Evolutionary conservation across 1,139 yeast genomes (phyloP).

Genomic region (Suhomyces anneliseae): DNA sequence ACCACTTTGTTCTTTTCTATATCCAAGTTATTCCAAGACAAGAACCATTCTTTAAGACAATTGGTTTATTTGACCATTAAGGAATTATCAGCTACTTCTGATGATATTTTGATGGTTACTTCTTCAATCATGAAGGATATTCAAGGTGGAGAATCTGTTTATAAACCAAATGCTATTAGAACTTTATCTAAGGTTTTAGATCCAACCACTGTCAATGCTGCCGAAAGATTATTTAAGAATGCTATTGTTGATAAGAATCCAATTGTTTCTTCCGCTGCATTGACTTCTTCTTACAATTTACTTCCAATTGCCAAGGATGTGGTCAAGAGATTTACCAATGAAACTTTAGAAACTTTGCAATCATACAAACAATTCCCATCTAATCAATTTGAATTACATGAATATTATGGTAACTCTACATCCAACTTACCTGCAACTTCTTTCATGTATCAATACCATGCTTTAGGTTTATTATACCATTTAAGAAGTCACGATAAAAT

Average conservation of each 20-base stretch:
- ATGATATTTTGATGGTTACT: conserved; percentile 95
- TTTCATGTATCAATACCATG: conserved; percentile 91
- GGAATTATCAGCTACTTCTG: conserved; percentile 80
- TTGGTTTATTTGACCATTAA: conserved; percentile 91
- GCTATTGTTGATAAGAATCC: conserved; percentile 93
- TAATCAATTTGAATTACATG: conserved; percentile 54
- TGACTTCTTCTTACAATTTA: conserved; percentile 85
- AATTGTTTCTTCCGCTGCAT: conserved; percentile 86
- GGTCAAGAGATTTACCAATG: conserved; percentile 90
- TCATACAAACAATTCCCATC: conserved; percentile 69
- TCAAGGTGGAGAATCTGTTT: conserved; percentile 81
- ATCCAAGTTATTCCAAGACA: conserved; percentile 92
- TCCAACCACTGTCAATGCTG: conserved; percentile 88
- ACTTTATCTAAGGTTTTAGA: conserved; percentile 89
- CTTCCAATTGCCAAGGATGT: conserved; percentile 89
- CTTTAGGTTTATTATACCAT: conserved; percentile 85
- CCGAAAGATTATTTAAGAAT: conserved; percentile 89
- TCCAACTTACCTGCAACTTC: conserved; percentile 64
- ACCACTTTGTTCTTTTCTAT: conserved; percentile 91
- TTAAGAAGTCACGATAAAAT: conserved; percentile 89
- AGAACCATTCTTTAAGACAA: conserved; percentile 87
- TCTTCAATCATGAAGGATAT: conserved; percentile 98
- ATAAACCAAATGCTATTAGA: conserved; percentile 93
- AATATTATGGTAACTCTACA: conserved; percentile 51
- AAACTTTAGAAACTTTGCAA: conserved; percentile 82